Percentiles rank a stretch among this genome's conserved stretches.
Evolutionary conservation across 306 rosid species (phyloP).

Genomic region (Cucurbita ficifolia): DNA sequence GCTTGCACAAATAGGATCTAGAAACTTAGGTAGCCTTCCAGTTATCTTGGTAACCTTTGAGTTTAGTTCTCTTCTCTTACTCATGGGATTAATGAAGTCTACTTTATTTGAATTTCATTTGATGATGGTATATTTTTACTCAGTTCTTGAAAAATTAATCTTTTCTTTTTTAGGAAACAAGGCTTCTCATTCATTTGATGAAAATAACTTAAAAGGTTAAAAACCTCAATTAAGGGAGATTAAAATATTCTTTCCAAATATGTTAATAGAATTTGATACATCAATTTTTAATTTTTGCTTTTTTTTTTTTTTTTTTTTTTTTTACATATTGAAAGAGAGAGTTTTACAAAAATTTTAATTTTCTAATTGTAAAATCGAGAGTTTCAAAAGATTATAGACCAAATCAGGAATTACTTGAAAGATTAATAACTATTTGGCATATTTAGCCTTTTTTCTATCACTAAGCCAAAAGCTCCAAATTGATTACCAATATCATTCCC

Average conservation of each 20-base stretch:
- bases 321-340: background rate
- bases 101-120: background rate
- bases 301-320: background rate
- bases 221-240: background rate
- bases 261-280: background rate
- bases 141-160: background rate
- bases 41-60: background rate
- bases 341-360: background rate
- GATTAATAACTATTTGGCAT: background rate
- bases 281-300: background rate
- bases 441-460: background rate
- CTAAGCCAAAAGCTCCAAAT: background rate
- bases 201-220: background rate
- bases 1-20: background rate
- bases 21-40: background rate
- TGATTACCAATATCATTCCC: background rate
- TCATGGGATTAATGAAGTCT: background rate
- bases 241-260: background rate
- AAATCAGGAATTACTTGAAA: background rate
- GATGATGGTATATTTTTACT: background rate
- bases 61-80: background rate
- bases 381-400: background rate
- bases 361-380: background rate
- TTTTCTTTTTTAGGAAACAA: background rate
- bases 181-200: background rate